These are phyloP conservation scores for Calonectria naviculata DNA, from an alignment of 2,329 filamentous ascomycete genomes.

Conservation along the genomic window DNA sequence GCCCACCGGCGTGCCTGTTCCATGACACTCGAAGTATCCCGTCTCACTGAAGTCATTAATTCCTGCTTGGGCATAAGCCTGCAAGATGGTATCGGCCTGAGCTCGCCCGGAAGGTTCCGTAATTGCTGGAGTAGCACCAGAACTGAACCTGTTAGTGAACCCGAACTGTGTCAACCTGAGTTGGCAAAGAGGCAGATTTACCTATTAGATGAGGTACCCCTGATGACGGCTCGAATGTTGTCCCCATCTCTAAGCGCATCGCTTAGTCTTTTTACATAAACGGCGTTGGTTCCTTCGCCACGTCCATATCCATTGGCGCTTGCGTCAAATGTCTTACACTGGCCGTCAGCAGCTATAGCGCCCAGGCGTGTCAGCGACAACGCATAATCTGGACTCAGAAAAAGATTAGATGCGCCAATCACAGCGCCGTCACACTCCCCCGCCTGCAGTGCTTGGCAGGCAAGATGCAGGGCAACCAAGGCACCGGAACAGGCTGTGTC, in stretches of 20 bases:
- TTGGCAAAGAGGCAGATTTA: conserved; percentile 32
- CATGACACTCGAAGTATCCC: conserved; percentile 43
- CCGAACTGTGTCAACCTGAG: conserved; percentile 36
- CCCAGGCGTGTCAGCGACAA: conserved; percentile 36
- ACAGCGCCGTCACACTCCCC: conserved; percentile 47
- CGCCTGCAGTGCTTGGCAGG: conserved; percentile 44
- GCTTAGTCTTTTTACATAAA: conserved; percentile 65
- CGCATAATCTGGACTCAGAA: conserved; percentile 39
- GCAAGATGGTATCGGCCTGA: conserved; percentile 51
- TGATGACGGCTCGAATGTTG: conserved; percentile 60
- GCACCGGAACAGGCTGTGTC: conserved; percentile 60
- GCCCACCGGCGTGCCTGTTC: conserved; percentile 43
- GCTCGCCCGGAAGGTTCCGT: conserved; percentile 60
- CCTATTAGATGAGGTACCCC: conserved; percentile 48
- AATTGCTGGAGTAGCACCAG: conserved; percentile 61
- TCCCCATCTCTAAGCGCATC: conserved; percentile 65
- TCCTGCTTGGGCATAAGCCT: conserved; percentile 35
- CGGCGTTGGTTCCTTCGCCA: conserved; percentile 65
- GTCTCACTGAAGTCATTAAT: conserved; percentile 37
- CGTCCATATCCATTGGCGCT: conserved; percentile 59
- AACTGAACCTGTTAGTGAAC: conserved; percentile 40
- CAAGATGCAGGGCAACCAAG: conserved; percentile 55
- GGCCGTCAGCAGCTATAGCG: conserved; percentile 45
- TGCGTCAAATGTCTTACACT: conserved; percentile 53
- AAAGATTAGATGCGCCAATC: conserved; percentile 46